phyloP scores from a whole-genome alignment of 1,284 basidiomycete species.

The Neonothopanus nambi region DNA sequence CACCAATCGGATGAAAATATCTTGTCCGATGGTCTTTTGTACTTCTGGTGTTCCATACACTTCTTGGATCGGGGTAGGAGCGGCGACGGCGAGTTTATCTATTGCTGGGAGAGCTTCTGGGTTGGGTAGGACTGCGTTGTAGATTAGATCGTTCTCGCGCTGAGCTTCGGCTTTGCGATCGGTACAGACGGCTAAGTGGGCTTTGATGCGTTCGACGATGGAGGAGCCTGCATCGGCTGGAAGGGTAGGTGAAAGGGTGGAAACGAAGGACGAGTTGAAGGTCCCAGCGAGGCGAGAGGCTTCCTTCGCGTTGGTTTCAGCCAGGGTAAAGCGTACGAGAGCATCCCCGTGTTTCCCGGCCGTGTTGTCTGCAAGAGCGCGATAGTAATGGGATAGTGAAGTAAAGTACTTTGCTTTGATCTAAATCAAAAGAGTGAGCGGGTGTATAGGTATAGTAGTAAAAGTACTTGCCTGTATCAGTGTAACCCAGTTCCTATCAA shows the following conservation, averaged over 20 bases:
- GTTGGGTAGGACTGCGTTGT: constrained; percentile 90
- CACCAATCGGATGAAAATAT: constrained; percentile 87
- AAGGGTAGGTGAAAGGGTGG: constrained; percentile 79
- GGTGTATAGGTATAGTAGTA: constrained; percentile 1
- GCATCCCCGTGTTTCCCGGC: constrained; percentile 85
- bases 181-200: constrained; percentile 75
- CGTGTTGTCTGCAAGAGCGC: constrained; percentile 77
- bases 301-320: constrained; percentile 86
- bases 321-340: constrained; percentile 78
- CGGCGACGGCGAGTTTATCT: constrained; percentile 79
- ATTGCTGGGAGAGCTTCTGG: constrained; percentile 79
- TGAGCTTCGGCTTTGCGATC: constrained; percentile 79
- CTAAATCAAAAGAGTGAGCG: constrained; percentile 34
- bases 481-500: constrained; percentile 94
- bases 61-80: constrained; percentile 90
- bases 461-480: constrained; percentile 66
- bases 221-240: constrained; percentile 84
- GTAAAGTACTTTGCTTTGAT: constrained; percentile 90
- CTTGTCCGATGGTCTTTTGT: constrained; percentile 92
- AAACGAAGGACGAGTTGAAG: constrained; percentile 75
- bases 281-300: constrained; percentile 69
- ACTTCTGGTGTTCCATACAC: constrained; percentile 91
- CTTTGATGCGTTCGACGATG: constrained; percentile 81
- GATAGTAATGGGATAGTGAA: constrained; percentile 88
- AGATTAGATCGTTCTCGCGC: constrained; percentile 96